Evolutionary conservation across 2,329 filamentous ascomycete genomes (phyloP).

Genomic region (Neofusicoccum laricinum): DNA sequence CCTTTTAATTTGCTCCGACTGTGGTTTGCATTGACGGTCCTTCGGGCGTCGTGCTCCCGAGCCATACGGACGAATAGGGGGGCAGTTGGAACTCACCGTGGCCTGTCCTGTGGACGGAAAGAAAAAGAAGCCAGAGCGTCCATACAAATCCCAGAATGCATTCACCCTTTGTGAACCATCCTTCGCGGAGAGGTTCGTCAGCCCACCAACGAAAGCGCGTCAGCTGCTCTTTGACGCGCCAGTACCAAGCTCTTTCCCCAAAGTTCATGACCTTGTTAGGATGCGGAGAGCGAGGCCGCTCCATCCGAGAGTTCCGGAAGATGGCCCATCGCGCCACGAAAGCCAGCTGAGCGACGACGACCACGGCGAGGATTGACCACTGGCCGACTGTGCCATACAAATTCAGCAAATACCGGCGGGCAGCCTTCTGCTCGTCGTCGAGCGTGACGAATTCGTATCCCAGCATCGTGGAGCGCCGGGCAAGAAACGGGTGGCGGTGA

Average conservation of each 20-base stretch:
- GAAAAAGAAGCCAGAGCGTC: conserved; percentile 51
- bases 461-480: conserved; percentile 18
- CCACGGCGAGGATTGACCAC: conserved; percentile 48
- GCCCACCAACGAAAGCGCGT: conserved; percentile 42
- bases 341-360: conserved; percentile 42
- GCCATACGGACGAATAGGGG: background rate
- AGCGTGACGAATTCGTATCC: conserved; percentile 56
- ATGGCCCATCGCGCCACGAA: conserved; percentile 27
- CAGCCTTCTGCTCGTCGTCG: conserved; percentile 47
- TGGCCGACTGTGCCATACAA: conserved; percentile 56
- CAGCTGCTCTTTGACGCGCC: conserved; percentile 24
- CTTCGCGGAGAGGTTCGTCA: conserved; percentile 40
- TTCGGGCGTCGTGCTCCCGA: no score
- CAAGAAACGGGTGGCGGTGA: background rate
- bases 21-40: no score
- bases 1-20: no score
- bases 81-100: conserved; percentile 45
- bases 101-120: conserved; percentile 51
- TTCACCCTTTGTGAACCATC: conserved; percentile 52
- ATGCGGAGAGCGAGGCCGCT: conserved; percentile 42
- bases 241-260: conserved; percentile 26
- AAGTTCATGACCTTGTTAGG: conserved; percentile 31
- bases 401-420: conserved; percentile 53
- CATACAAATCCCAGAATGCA: conserved; percentile 48
- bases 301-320: conserved; percentile 1